Evolutionary conservation across 352 stramenopile genomes (phyloP).

Genomic region (Pythium periplocum): DNA sequence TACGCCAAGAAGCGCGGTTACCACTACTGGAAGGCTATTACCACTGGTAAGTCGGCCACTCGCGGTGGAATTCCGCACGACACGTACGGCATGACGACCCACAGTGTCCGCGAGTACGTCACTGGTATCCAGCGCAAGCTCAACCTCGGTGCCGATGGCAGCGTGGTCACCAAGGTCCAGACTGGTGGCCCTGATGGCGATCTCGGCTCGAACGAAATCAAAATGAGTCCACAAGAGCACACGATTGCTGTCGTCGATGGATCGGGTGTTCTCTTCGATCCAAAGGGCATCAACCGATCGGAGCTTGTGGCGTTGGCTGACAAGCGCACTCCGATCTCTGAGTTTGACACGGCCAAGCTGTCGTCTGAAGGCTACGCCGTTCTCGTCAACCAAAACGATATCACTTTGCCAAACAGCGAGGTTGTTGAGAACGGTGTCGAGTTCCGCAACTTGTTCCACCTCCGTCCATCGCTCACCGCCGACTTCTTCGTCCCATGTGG

Average conservation of each 20-base stretch:
- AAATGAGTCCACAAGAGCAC: conserved; percentile 95
- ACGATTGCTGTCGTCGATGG: conserved; percentile 94
- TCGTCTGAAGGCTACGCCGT: conserved; percentile 59
- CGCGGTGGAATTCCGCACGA: conserved; percentile 97
- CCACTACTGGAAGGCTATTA: conserved; percentile 94
- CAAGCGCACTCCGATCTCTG: conserved; percentile 79
- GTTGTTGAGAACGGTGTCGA: conserved; percentile 91
- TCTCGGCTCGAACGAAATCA: conserved; percentile 97
- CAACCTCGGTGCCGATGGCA: conserved; percentile 80
- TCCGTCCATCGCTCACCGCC: conserved; percentile 85
- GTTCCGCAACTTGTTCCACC: conserved; percentile 97
- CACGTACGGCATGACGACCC: conserved; percentile 96
- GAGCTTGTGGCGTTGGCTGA: conserved; percentile 92
- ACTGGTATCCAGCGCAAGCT: conserved; percentile 91
- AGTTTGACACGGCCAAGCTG: conserved; percentile 84
- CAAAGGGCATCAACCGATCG: conserved; percentile 89
- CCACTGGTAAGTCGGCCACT: conserved; percentile 93
- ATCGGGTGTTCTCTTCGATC: conserved; percentile 92
- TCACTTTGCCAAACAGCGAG: conserved; percentile 62
- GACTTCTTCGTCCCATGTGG: conserved; percentile 97
- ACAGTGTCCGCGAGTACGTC: conserved; percentile 97
- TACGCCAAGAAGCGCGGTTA: conserved; percentile 92
- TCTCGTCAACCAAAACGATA: conserved; percentile 67
- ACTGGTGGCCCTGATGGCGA: conserved; percentile 97
- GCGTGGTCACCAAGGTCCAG: conserved; percentile 95